Evolutionary conservation across 129 eudicot genomes (phyloP).

Genomic region (Mikania micrantha): DNA sequence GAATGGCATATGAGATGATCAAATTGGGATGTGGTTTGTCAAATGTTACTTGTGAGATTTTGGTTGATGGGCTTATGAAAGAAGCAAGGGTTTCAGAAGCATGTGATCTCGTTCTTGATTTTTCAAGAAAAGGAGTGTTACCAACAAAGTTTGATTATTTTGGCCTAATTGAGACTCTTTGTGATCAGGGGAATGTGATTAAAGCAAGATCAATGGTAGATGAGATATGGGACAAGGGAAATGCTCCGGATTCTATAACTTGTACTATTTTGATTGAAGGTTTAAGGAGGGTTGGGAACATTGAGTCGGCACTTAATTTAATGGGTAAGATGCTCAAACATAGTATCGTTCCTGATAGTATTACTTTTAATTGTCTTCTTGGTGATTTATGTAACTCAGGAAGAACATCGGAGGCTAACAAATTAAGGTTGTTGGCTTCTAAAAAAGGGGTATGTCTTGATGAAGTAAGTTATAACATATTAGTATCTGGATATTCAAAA

Average conservation of each 20-base stretch:
- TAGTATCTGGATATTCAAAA: conserved; percentile 54
- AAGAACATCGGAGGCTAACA: conserved; percentile 52
- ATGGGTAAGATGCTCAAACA: conserved; percentile 65
- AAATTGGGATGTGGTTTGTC: conserved; percentile 75
- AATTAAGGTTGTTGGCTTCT: conserved; percentile 56
- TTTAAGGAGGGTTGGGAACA: conserved; percentile 32
- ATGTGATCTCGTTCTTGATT: conserved; percentile 55
- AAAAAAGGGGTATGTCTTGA: conserved; percentile 61
- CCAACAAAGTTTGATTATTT: conserved; percentile 58
- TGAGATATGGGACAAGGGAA: conserved; percentile 66
- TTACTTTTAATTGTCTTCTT: conserved; percentile 71
- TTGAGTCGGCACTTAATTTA: conserved; percentile 33
- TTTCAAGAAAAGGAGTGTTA: conserved; percentile 56
- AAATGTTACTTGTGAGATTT: no score
- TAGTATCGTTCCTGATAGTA: conserved; percentile 61
- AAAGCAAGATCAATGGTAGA: conserved; percentile 44
- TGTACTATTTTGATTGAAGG: conserved; percentile 74
- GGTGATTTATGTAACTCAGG: conserved; percentile 56
- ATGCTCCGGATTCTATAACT: conserved; percentile 56
- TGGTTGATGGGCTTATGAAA: conserved; percentile 59
- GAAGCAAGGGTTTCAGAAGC: conserved; percentile 42
- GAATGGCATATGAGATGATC: conserved; percentile 82
- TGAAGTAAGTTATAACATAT: conserved; percentile 56
- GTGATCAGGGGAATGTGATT: no score
- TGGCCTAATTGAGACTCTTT: conserved; percentile 49